Percentiles rank a stretch among this genome's conserved stretches.
phyloP scores from a whole-genome alignment of 768 basidiomycete genomes.

The Auricularia heimuer region DNA sequence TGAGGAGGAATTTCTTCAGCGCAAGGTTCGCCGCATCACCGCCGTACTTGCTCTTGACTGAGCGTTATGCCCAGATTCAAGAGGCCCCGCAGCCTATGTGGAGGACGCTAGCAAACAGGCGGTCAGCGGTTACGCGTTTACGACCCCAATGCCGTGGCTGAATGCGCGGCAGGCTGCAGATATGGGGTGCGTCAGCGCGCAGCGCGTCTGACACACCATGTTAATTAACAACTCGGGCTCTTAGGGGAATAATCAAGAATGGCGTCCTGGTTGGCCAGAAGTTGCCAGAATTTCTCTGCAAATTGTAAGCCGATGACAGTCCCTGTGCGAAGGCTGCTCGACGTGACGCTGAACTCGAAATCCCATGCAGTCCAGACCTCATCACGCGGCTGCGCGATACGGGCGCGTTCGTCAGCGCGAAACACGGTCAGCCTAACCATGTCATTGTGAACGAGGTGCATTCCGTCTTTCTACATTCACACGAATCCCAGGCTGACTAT shows the following conservation, averaged over 20 bases:
- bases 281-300: constrained; percentile 58
- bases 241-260: constrained; percentile 69
- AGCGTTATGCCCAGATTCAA: constrained; percentile 41
- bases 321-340: constrained; percentile 1
- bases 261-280: constrained; percentile 58
- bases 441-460: constrained; percentile 78
- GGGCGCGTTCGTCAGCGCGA: constrained; percentile 51
- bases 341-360: constrained; percentile 6
- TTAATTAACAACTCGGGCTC: constrained; percentile 16
- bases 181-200: constrained; percentile 46
- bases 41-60: not conserved
- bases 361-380: constrained; percentile 58
- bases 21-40: constrained; percentile 44
- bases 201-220: not conserved
- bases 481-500: constrained; percentile 12
- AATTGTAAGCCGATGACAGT: constrained; percentile 40
- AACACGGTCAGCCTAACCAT: constrained; percentile 72
- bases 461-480: constrained; percentile 5
- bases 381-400: constrained; percentile 57
- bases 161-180: constrained; percentile 45
- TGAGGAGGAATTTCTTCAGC: constrained; percentile 68
- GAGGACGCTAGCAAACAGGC: constrained; percentile 64
- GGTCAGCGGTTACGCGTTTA: constrained; percentile 34
- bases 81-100: constrained; percentile 75
- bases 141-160: not conserved